phyloP scores from a whole-genome alignment of 176 grass and related monocot genomes.

The Phoenix dactylifera region DNA sequence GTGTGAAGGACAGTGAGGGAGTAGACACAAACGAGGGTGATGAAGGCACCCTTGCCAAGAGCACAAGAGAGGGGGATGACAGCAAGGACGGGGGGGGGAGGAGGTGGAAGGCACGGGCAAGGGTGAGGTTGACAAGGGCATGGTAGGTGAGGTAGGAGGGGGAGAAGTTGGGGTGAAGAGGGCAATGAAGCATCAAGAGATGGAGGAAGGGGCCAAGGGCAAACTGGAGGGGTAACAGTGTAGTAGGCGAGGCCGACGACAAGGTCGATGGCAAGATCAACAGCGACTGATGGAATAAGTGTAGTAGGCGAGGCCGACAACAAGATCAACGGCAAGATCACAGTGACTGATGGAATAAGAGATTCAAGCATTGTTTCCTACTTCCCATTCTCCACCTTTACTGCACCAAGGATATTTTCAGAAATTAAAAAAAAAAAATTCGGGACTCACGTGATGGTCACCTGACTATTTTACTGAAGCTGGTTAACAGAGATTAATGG shows the following conservation, averaged over 20 bases:
- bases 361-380: too few relatives aligned
- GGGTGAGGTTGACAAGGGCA: conserved; percentile 8
- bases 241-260: not conserved
- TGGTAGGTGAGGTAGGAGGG: conserved; percentile 14
- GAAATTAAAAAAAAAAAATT: too few relatives aligned
- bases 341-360: too few relatives aligned
- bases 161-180: conserved; percentile 11
- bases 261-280: too few relatives aligned
- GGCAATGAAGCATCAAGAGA: conserved; percentile 4
- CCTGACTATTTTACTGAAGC: too few relatives aligned
- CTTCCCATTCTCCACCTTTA: too few relatives aligned
- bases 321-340: too few relatives aligned
- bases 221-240: not conserved
- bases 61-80: conserved; percentile 27
- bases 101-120: conserved; percentile 16
- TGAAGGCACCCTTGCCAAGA: conserved; percentile 41
- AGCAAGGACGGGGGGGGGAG: conserved; percentile 30
- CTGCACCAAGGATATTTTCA: too few relatives aligned
- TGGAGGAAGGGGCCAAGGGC: not conserved
- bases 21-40: conserved; percentile 34
- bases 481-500: too few relatives aligned
- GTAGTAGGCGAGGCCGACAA: not conserved
- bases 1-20: conserved; percentile 32
- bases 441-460: too few relatives aligned
- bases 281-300: not conserved